Percentiles rank a stretch among this genome's conserved stretches.
Conservation (phyloP, 73 alveolate species). For the Symbiodinium pilosum region DNA sequence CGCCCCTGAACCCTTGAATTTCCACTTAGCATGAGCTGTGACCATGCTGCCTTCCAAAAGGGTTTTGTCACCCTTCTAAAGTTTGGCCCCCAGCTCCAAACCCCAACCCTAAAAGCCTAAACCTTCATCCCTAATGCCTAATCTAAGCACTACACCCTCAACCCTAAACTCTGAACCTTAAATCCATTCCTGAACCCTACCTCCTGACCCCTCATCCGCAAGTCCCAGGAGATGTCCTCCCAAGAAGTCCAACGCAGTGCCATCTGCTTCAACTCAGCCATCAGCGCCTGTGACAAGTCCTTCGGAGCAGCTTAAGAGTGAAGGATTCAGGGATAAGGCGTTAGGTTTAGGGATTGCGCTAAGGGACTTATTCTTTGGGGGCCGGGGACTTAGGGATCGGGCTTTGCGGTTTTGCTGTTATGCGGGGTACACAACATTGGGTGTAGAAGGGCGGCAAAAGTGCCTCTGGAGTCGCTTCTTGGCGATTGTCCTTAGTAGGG, state of each 20-base stretch:
- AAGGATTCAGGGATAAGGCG: neutral
- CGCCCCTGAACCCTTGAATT: no score
- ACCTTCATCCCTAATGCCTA: neutral
- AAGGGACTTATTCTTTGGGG: neutral
- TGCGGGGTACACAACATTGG: no score
- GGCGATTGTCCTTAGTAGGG: no score
- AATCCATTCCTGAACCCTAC: neutral
- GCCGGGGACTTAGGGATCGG: neutral
- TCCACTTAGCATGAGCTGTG: no score
- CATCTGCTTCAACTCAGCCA: constrained; percentile 2
- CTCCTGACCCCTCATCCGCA: neutral
- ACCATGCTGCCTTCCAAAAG: no score
- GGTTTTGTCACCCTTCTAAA: no score
- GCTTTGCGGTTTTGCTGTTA: neutral
- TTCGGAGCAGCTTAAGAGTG: neutral
- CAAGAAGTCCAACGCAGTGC: neutral
- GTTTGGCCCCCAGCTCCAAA: no score
- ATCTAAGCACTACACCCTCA: neutral
- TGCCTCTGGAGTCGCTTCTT: no score
- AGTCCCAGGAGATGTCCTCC: neutral
- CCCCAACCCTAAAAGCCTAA: neutral
- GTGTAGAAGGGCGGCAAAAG: no score
- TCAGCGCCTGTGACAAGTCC: neutral
- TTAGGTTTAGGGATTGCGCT: neutral
- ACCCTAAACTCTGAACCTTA: neutral